Evolutionary conservation across 768 basidiomycete genomes (phyloP).

Genomic region (Pulveroboletus sp.): DNA sequence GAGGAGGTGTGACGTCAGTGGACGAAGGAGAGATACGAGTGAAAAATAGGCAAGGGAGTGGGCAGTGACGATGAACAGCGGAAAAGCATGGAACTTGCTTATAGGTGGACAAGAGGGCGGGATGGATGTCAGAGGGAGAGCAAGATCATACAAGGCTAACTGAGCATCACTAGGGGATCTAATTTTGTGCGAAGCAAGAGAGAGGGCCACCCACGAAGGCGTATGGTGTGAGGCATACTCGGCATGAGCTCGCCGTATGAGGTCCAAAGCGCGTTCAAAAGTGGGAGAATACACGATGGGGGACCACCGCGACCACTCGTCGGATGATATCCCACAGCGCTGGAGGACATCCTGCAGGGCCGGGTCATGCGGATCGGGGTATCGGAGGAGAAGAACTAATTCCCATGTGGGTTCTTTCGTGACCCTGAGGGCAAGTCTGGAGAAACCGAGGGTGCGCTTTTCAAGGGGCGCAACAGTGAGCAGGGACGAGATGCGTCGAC

Average conservation of each 20-base stretch:
- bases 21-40: slow-evolving; percentile 43
- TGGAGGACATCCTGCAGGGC: slow-evolving; percentile 22
- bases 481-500: slow-evolving; percentile 15
- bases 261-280: slow-evolving; percentile 29
- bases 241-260: slow-evolving; percentile 11
- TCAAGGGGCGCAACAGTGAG: slow-evolving; percentile 22
- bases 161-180: slow-evolving; percentile 42
- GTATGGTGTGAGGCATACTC: slow-evolving; percentile 2
- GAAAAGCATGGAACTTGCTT: slow-evolving; percentile 1
- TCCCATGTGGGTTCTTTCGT: slow-evolving; percentile 41
- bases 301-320: slow-evolving; percentile 40
- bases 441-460: slow-evolving; percentile 21
- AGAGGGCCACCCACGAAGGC: slow-evolving; percentile 55
- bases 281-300: slow-evolving; percentile 32
- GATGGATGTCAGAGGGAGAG: slow-evolving; percentile 35
- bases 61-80: slow-evolving; percentile 26
- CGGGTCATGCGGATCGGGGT: slow-evolving; percentile 1
- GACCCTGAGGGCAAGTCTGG: slow-evolving; percentile 33
- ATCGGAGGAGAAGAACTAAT: slow-evolving; percentile 34
- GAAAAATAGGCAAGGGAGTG: slow-evolving; percentile 48
- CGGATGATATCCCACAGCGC: slow-evolving; percentile 30
- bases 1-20: slow-evolving; percentile 41
- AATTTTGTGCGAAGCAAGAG: slow-evolving; percentile 44
- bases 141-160: slow-evolving; percentile 40
- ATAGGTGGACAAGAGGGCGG: slow-evolving; percentile 23